phyloP scores from a whole-genome alignment of 2,329 filamentous ascomycete species.

The Coleophoma crateriformis region DNA sequence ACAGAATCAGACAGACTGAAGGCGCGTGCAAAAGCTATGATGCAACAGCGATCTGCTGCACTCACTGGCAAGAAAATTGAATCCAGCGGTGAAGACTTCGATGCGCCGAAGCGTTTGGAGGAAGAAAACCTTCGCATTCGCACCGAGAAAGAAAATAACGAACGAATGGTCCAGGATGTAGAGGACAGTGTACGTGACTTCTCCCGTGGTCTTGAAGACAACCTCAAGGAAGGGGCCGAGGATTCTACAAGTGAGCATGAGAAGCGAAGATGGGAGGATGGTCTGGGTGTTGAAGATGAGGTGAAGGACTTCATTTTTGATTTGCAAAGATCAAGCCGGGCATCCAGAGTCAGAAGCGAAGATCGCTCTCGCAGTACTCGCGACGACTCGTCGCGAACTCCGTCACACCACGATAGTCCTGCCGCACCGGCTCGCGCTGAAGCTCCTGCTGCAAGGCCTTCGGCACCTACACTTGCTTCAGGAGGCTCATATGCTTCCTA shows the following conservation, averaged over 20 bases:
- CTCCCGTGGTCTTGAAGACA: conserved; percentile 77
- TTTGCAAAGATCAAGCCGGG: conserved; percentile 78
- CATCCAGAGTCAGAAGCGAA: conserved; percentile 60
- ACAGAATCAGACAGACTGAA: conserved; percentile 94
- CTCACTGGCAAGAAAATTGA: conserved; percentile 79
- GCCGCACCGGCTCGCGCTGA: conserved; percentile 22
- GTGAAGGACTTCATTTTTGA: conserved; percentile 98
- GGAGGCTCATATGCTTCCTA: conserved; percentile 73
- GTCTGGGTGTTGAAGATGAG: conserved; percentile 90
- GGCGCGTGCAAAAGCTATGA: conserved; percentile 93
- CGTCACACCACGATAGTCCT: conserved; percentile 28
- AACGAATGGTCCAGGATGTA: conserved; percentile 93
- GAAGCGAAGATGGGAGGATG: conserved; percentile 91
- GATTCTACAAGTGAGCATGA: conserved; percentile 82
- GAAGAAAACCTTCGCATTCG: conserved; percentile 78
- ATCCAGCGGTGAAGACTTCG: conserved; percentile 62
- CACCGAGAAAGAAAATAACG: conserved; percentile 87
- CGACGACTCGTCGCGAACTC: conserved; percentile 37
- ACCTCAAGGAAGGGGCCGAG: conserved; percentile 72
- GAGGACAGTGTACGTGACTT: conserved; percentile 95
- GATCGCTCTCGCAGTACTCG: conserved; percentile 40
- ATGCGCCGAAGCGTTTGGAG: conserved; percentile 79
- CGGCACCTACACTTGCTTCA: conserved; percentile 37
- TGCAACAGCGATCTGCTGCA: conserved; percentile 94
- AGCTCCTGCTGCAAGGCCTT: conserved; percentile 33